A percentile compares a stretch with the other conserved stretches of the same genome.
Conservation (phyloP, 2,329 filamentous ascomycete species). For the Pleurostoma richardsiae region DNA sequence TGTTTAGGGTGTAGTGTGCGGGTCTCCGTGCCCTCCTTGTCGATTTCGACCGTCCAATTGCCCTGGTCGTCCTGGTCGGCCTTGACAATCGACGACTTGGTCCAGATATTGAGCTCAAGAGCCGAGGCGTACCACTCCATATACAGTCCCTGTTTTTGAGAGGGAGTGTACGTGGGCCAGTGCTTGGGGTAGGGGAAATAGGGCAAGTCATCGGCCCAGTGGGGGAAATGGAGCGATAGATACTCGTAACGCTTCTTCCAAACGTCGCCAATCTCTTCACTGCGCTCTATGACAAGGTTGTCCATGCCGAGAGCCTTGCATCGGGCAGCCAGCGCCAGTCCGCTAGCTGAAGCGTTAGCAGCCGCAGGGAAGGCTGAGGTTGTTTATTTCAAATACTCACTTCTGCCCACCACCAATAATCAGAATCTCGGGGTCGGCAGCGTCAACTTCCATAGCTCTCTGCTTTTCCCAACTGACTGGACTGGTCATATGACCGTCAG, state of each 20-base stretch:
- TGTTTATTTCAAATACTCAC: background rate
- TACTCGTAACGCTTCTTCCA: conserved; percentile 55
- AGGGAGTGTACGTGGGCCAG: conserved; percentile 64
- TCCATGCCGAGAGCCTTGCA: conserved; percentile 50
- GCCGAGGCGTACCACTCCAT: conserved; percentile 57
- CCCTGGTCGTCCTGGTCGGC: conserved; percentile 34
- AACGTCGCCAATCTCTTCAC: conserved; percentile 49
- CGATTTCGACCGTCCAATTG: conserved; percentile 34
- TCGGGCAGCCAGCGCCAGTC: conserved; percentile 42
- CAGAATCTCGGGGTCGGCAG: conserved; percentile 8
- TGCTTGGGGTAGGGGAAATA: conserved; percentile 56
- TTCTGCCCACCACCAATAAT: conserved; percentile 19
- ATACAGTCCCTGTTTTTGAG: conserved; percentile 62
- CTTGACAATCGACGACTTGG: conserved; percentile 36
- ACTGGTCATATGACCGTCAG: conserved; percentile 27
- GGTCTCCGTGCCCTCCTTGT: conserved; percentile 24
- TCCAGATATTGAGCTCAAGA: conserved; percentile 63
- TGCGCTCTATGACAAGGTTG: conserved; percentile 46
- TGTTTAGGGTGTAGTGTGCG: conserved; percentile 44
- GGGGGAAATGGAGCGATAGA: conserved; percentile 39
- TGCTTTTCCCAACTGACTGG: conserved; percentile 23
- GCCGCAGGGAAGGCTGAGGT: background rate
- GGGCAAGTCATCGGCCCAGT: conserved; percentile 56
- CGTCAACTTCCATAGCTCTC: conserved; percentile 16
- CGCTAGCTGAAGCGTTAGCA: background rate